Evolutionary conservation across 352 stramenopile species (phyloP).

Genomic region (Pythium plurisporium): DNA sequence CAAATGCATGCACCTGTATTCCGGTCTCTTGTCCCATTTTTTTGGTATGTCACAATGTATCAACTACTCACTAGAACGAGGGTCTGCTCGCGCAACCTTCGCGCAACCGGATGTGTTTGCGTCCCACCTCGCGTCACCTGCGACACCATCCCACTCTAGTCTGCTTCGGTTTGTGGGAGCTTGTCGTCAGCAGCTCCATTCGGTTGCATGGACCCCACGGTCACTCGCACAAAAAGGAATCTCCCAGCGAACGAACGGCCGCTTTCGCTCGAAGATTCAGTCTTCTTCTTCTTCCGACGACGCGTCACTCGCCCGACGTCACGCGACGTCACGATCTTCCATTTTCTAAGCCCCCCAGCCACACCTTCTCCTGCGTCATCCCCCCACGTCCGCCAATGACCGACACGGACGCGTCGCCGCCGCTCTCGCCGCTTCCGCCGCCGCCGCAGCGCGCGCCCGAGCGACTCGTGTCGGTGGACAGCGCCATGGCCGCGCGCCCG

Average conservation of each 20-base stretch:
- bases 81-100: conserved; percentile 8
- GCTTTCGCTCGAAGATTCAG: not conserved
- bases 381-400: not conserved
- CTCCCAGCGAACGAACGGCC: not conserved
- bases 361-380: not conserved
- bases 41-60: conserved; percentile 4
- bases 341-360: not conserved
- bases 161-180: not conserved
- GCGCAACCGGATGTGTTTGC: not conserved
- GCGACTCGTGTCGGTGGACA: conserved; percentile 18
- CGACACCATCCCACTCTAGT: conserved; percentile 17
- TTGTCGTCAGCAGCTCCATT: not conserved
- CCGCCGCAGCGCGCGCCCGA: conserved; percentile 9
- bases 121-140: conserved; percentile 5
- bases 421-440: conserved; percentile 1
- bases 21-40: not conserved
- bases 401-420: not conserved
- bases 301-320: conserved; percentile 7
- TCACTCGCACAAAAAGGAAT: not conserved
- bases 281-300: not conserved
- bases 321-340: not conserved
- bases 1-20: not conserved
- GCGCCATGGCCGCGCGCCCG: not conserved
- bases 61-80: not conserved
- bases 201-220: not conserved